Evolutionary conservation across 352 stramenopile genomes (phyloP).

Genomic region (Globisporangium viniferum): DNA sequence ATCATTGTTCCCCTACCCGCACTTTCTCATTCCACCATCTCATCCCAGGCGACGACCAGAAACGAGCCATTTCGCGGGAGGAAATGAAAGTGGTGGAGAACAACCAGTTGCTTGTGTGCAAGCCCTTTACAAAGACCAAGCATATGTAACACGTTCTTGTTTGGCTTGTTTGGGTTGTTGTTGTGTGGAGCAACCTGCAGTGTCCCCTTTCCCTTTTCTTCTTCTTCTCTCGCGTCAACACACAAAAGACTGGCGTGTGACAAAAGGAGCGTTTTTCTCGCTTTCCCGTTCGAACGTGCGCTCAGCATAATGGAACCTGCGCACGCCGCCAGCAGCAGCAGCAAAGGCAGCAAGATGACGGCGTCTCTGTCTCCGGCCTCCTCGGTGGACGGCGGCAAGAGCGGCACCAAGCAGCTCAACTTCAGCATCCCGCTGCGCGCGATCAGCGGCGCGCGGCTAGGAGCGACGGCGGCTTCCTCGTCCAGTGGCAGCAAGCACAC

Average conservation of each 20-base stretch:
- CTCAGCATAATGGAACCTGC: slow-evolving; percentile 2
- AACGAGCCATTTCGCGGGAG: not conserved
- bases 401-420: slow-evolving; percentile 6
- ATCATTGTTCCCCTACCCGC: not conserved
- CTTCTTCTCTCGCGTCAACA: not conserved
- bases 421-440: slow-evolving; percentile 16
- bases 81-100: not conserved
- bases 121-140: no score
- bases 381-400: not conserved
- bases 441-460: not conserved
- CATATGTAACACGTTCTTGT: not conserved
- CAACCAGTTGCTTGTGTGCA: not conserved
- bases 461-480: not conserved
- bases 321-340: not conserved
- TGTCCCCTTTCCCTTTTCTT: not conserved
- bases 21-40: not conserved
- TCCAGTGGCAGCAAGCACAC: slow-evolving; percentile 7
- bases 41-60: not conserved
- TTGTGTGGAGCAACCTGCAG: not conserved
- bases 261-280: not conserved
- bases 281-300: not conserved
- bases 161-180: not conserved
- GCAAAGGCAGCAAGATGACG: not conserved
- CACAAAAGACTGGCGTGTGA: not conserved
- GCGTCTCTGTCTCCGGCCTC: not conserved